These are phyloP conservation scores for Astrocystis sublimbata DNA, from an alignment of 495 filamentous ascomycete species.

Conservation along the genomic window DNA sequence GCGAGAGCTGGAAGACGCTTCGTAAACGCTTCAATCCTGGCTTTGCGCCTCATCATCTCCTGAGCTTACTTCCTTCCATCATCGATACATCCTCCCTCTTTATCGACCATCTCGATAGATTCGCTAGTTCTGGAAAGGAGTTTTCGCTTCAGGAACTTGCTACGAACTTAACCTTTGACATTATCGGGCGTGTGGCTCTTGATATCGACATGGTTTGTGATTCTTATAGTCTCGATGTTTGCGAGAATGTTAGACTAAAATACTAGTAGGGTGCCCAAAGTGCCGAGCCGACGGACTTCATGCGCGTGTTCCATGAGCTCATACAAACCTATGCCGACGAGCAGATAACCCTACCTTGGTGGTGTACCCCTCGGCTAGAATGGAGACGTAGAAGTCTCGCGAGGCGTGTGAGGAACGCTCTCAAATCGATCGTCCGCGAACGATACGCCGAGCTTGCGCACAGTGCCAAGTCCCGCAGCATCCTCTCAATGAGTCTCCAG, in stretches of 20 bases:
- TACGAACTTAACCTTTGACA: conserved; percentile 23
- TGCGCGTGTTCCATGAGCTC: conserved; percentile 31
- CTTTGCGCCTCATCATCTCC: conserved; percentile 33
- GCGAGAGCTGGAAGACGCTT: conserved; percentile 30
- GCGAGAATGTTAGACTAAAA: conserved; percentile 14
- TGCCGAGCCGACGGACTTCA: conserved; percentile 23
- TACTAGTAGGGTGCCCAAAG: conserved; percentile 10
- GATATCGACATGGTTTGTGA: conserved; percentile 35
- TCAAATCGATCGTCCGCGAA: conserved; percentile 12
- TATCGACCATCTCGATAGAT: conserved; percentile 13
- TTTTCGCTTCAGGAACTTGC: conserved; percentile 13
- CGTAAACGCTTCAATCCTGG: conserved; percentile 35
- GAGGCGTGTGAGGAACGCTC: not conserved
- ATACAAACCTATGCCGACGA: conserved; percentile 16
- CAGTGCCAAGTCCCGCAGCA: not conserved
- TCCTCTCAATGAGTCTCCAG: conserved; percentile 21
- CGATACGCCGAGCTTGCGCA: not conserved
- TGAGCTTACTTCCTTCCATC: conserved; percentile 33
- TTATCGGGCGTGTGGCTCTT: conserved; percentile 39
- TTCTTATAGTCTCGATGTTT: conserved; percentile 27
- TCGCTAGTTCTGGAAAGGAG: conserved; percentile 16
- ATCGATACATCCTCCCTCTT: conserved; percentile 28
- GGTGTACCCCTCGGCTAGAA: not conserved
- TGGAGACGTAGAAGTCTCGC: conserved; percentile 11
- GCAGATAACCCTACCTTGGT: conserved; percentile 19